Evolutionary conservation across 257 asterid species (phyloP).

Genomic region (Hygrophila difformis): DNA sequence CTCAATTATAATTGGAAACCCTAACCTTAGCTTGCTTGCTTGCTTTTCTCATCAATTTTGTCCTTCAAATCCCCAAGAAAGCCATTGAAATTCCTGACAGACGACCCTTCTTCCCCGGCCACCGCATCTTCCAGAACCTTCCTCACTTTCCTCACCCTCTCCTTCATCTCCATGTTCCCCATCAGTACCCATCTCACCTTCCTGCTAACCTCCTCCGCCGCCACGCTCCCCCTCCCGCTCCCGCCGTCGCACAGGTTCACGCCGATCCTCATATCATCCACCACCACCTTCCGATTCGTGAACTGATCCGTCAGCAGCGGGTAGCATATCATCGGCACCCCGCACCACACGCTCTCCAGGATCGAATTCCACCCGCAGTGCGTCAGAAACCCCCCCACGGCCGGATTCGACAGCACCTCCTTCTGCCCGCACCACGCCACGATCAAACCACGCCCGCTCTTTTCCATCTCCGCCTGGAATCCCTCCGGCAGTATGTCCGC

Average conservation of each 20-base stretch:
- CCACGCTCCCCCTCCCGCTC: constrained; percentile 6
- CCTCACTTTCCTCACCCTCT: too few relatives aligned
- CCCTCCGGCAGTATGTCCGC: constrained; percentile 20
- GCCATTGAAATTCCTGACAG: too few relatives aligned
- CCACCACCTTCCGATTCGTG: constrained; percentile 23
- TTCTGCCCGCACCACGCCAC: constrained; percentile 38
- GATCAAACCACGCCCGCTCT: constrained; percentile 21
- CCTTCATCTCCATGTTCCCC: too few relatives aligned
- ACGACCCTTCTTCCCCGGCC: too few relatives aligned
- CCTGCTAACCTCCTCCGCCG: constrained; percentile 10
- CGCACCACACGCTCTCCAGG: constrained; percentile 21
- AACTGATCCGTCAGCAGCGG: constrained; percentile 23
- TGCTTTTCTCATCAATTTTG: too few relatives aligned
- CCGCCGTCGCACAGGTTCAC: constrained; percentile 19
- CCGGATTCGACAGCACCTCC: constrained; percentile 28
- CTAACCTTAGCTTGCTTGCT: too few relatives aligned
- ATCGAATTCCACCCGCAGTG: constrained; percentile 31
- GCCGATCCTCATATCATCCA: constrained; percentile 26
- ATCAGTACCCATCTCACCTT: constrained; percentile 7
- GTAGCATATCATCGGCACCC: constrained; percentile 23
- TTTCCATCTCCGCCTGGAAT: constrained; percentile 13
- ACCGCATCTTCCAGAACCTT: too few relatives aligned
- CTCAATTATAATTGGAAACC: too few relatives aligned
- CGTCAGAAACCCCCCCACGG: constrained; percentile 25
- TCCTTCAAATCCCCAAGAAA: too few relatives aligned